Evolutionary conservation across 1,139 yeast genomes (phyloP).

Genomic region (Debaryomycetaceae sp.): DNA sequence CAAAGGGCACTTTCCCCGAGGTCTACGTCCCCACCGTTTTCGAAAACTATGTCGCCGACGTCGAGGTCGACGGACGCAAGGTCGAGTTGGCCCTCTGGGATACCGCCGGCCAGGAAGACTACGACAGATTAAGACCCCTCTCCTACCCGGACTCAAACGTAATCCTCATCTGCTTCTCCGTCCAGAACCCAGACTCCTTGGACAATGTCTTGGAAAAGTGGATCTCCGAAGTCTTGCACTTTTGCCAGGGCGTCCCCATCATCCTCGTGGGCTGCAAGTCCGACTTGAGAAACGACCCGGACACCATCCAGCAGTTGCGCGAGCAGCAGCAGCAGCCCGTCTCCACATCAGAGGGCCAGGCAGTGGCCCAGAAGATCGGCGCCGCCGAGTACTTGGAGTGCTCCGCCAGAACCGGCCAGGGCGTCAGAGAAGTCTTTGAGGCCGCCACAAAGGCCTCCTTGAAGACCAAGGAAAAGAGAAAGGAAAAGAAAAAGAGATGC

Average conservation of each 20-base stretch:
- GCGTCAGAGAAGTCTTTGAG: conserved; percentile 85
- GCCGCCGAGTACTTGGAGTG: conserved; percentile 84
- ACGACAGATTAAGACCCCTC: conserved; percentile 87
- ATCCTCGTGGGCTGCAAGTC: conserved; percentile 88
- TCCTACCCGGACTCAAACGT: conserved; percentile 92
- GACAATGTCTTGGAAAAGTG: conserved; percentile 92
- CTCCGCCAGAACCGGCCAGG: conserved; percentile 85
- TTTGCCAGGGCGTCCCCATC: conserved; percentile 93
- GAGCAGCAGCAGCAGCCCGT: conserved; percentile 72
- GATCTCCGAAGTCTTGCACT: conserved; percentile 89
- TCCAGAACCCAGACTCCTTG: conserved; percentile 85
- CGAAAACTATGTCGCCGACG: conserved; percentile 91
- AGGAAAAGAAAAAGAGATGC: conserved; percentile 40
- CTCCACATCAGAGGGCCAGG: conserved; percentile 67
- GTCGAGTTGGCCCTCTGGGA: conserved; percentile 95
- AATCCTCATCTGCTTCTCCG: conserved; percentile 82
- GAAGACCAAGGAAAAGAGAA: conserved; percentile 50
- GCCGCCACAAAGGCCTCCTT: conserved; percentile 87
- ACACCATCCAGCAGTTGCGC: conserved; percentile 64
- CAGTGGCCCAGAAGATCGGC: conserved; percentile 78
- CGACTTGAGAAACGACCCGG: conserved; percentile 77
- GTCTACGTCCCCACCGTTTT: conserved; percentile 93
- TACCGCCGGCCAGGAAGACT: conserved; percentile 98
- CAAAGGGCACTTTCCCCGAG: conserved; percentile 93
- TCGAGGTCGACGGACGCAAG: conserved; percentile 88